Evolutionary conservation across 352 stramenopile genomes (phyloP).

Genomic region (Globisporangium barbulae): DNA sequence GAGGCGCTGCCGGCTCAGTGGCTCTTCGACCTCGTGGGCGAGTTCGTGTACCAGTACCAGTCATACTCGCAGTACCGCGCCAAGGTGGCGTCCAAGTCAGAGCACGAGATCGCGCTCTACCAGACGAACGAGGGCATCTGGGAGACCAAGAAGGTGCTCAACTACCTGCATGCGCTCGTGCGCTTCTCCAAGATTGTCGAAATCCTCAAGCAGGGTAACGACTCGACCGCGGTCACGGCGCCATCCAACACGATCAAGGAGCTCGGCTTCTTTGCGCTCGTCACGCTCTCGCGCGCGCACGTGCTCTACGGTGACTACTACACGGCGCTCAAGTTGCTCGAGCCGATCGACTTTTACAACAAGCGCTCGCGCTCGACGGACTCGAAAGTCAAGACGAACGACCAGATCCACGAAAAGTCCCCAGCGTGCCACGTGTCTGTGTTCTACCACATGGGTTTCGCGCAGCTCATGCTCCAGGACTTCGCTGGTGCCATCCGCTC

Average conservation of each 20-base stretch:
- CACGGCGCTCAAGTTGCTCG: constrained; percentile 90
- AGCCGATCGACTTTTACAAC: constrained; percentile 88
- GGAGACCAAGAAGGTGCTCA: constrained; percentile 94
- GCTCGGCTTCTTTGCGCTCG: constrained; percentile 95
- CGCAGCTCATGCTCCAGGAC: constrained; percentile 96
- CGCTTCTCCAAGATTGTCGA: constrained; percentile 90
- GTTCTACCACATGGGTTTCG: constrained; percentile 97
- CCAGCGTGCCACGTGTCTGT: constrained; percentile 93
- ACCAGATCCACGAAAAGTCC: constrained; percentile 89
- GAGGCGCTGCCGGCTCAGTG: constrained; percentile 93
- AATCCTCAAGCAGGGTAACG: constrained; percentile 64
- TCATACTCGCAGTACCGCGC: constrained; percentile 96
- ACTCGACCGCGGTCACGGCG: constrained; percentile 24
- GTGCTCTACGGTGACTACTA: constrained; percentile 97
- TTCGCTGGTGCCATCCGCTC: constrained; percentile 92
- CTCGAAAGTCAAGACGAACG: constrained; percentile 45
- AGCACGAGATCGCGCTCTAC: constrained; percentile 56
- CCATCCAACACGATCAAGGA: constrained; percentile 83
- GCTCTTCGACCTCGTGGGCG: constrained; percentile 98
- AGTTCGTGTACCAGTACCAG: constrained; percentile 99
- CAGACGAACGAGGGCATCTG: constrained; percentile 90
- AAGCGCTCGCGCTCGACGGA: constrained; percentile 48
- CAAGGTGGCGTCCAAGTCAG: constrained; percentile 64
- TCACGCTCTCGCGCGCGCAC: constrained; percentile 93
- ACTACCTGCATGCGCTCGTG: constrained; percentile 94